These are phyloP conservation scores for Nemania sp. DNA, from an alignment of 2,329 filamentous ascomycete genomes.

Conservation along the genomic window DNA sequence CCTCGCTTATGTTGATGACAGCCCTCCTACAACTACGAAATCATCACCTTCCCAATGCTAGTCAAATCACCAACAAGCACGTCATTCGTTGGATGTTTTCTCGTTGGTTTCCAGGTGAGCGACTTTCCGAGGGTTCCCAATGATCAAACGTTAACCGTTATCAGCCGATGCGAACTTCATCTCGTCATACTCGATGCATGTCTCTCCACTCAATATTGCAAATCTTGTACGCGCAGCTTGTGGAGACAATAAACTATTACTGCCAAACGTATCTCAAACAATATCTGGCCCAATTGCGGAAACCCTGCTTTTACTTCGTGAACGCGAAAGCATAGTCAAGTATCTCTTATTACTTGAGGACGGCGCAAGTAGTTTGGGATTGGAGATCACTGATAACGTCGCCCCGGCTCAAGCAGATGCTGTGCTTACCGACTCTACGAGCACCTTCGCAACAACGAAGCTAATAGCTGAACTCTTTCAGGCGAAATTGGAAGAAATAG, in stretches of 20 bases:
- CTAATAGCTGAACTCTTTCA: conserved; percentile 58
- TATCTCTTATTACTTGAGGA: conserved; percentile 61
- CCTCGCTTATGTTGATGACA: conserved; percentile 74
- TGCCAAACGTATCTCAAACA: conserved; percentile 41
- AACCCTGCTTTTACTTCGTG: conserved; percentile 50
- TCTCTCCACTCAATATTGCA: conserved; percentile 67
- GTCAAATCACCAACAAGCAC: conserved; percentile 68
- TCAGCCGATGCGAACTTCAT: conserved; percentile 69
- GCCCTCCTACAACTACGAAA: conserved; percentile 69
- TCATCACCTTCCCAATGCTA: conserved; percentile 69
- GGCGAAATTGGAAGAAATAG: conserved; percentile 57
- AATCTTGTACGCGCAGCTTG: conserved; percentile 72
- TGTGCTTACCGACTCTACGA: conserved; percentile 42
- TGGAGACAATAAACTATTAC: conserved; percentile 50
- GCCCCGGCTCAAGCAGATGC: conserved; percentile 17
- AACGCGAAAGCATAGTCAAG: conserved; percentile 51
- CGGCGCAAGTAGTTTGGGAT: conserved; percentile 16
- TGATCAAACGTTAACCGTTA: conserved; percentile 27
- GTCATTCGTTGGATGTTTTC: conserved; percentile 81
- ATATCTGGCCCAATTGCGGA: conserved; percentile 56
- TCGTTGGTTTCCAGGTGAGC: conserved; percentile 79
- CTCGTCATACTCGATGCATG: conserved; percentile 66
- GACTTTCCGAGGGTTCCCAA: conserved; percentile 12
- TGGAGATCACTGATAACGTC: conserved; percentile 8
- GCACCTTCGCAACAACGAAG: conserved; percentile 52